Percentiles rank a stretch among this genome's conserved stretches.
These are phyloP conservation scores for Ananas comosus DNA, from an alignment of 176 grass and related monocot genomes.

Conservation along the genomic window DNA sequence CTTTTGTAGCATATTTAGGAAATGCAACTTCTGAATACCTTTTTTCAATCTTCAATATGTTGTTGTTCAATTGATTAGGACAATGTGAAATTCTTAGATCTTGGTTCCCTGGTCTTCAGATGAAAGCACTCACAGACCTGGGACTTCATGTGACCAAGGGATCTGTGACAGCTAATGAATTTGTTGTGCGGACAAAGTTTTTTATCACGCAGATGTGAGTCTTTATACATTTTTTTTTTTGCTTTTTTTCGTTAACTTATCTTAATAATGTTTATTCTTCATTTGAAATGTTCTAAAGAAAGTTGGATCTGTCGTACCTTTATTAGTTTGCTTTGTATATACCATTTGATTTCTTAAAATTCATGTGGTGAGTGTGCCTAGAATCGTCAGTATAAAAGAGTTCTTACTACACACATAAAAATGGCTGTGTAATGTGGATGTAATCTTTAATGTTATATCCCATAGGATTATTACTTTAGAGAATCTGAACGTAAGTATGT, in stretches of 20 bases:
- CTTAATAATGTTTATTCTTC: neutral
- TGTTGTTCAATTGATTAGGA: neutral
- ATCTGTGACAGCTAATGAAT: constrained; percentile 66
- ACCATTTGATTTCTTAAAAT: neutral
- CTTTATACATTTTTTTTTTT: constrained; percentile 13
- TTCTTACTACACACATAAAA: no score
- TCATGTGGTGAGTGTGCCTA: no score
- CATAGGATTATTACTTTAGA: neutral
- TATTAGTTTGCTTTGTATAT: neutral
- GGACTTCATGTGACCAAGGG: constrained; percentile 93
- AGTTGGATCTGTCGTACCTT: neutral
- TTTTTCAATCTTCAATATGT: constrained; percentile 23
- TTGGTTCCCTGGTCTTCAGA: constrained; percentile 39
- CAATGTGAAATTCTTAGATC: neutral
- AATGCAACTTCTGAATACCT: constrained; percentile 15
- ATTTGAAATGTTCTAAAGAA: neutral
- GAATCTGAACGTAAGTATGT: neutral
- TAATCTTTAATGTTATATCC: neutral
- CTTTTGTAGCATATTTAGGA: constrained; percentile 6
- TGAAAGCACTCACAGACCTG: constrained; percentile 85
- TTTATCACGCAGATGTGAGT: constrained; percentile 81
- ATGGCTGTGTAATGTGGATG: no score
- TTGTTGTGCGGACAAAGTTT: constrained; percentile 71
- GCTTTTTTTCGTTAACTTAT: constrained; percentile 10
- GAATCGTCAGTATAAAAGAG: no score